A percentile compares a stretch with the other conserved stretches of the same genome.
Evolutionary conservation across 495 filamentous ascomycete genomes (phyloP).

Genomic region (Xylaria curta): DNA sequence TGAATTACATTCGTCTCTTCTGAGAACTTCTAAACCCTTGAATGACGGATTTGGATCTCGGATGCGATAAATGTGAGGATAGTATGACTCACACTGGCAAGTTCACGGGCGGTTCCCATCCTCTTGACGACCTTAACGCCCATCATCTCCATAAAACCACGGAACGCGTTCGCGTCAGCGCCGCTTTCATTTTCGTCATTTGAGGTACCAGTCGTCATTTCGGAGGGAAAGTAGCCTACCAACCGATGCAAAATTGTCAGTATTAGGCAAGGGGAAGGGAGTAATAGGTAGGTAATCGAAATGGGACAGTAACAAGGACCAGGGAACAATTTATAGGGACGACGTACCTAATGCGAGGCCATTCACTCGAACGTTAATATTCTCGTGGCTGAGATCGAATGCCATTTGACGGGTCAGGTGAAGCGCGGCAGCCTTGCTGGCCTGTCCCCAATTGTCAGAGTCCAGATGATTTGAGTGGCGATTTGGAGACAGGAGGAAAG

Average conservation of each 20-base stretch:
- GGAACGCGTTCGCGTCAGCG: slow-evolving; percentile 14
- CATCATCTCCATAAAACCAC: slow-evolving; percentile 25
- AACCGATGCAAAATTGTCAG: background rate
- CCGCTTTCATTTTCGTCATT: slow-evolving; percentile 60
- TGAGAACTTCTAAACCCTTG: background rate
- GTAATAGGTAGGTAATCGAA: too few species aligned
- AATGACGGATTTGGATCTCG: background rate
- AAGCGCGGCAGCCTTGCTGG: slow-evolving; percentile 74
- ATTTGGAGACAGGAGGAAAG: background rate
- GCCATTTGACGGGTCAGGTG: slow-evolving; percentile 67
- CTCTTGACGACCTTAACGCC: slow-evolving; percentile 33
- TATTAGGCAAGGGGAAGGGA: too few species aligned
- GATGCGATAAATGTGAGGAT: background rate
- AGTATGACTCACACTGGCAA: slow-evolving; percentile 35
- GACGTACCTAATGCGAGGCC: slow-evolving; percentile 64
- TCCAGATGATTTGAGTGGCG: background rate
- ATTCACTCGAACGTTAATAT: slow-evolving; percentile 66
- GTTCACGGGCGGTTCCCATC: slow-evolving; percentile 35
- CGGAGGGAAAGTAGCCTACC: slow-evolving; percentile 67
- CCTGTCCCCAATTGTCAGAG: slow-evolving; percentile 29
- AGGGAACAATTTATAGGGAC: background rate
- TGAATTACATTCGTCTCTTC: background rate
- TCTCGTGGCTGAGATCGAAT: slow-evolving; percentile 45
- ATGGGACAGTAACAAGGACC: background rate
- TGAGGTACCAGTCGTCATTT: slow-evolving; percentile 63